Base-by-base conservation (phyloP, 129 eudicot species). In the Gnaphalium uliginosum region DNA sequence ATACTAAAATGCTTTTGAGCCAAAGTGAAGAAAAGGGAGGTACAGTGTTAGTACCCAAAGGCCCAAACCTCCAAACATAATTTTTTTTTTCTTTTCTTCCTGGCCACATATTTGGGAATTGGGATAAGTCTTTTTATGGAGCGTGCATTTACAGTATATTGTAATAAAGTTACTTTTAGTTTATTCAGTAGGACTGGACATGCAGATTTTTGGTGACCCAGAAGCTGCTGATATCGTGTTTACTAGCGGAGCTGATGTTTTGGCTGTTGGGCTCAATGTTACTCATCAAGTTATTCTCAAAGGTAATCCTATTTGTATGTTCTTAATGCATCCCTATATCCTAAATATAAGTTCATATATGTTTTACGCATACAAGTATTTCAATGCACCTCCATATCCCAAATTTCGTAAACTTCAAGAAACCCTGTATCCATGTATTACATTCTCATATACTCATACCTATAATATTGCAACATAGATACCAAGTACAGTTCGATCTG, bases 201-300 rank as follows among this genome's bases (percentile, higher is more conserved):
- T 68, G 81, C 75, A 95, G 99, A 91, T 91, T 69, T 95, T 89
- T 80, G 99, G 99, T 75, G 99, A 95, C 81, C 99, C 99, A 73
- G 97, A 91, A 60, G 96, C 99, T 74, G 97, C 99, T 63, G 99
- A 95, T 83, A 76, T 91, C 75, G 99, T 95, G 30, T 95, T 91
- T 84, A 95, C 99, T 24, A 79, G 97, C 18, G 99, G 99, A 75
- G 99, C 97, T 81, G 90, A 95, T 83, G 74, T 95, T 84, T 65
- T 91, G 81, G 97, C 99, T 75, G 83, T 95, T 37, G 97, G 99
- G 63, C 81, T 95, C 35, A 95, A 95, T 82, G 93, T 95, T 67
- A 95, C 99, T 63, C 99, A 86, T 78, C 97, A 91, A 89, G 96
- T 95, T 80, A 80, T 95, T 75, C 69, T 95, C 56, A 85, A 83